These are phyloP conservation scores for Luffa aegyptiaca DNA, from an alignment of 306 rosid genomes.

Conservation along the genomic window DNA sequence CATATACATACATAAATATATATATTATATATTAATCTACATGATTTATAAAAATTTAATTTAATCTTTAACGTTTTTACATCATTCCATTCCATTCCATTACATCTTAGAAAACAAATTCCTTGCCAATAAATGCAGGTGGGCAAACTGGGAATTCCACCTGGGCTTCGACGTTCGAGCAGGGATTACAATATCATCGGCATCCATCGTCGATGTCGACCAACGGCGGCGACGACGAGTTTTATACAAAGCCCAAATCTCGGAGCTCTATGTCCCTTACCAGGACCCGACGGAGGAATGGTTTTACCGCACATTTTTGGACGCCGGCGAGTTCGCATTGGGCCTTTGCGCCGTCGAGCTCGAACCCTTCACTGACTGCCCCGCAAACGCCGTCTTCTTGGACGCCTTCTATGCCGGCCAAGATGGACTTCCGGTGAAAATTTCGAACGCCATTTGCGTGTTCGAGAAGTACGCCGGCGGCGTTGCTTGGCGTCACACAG, in stretches of 20 bases:
- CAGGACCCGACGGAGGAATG: conserved; percentile 55
- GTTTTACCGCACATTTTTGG: conserved; percentile 39
- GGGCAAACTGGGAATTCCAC: conserved; percentile 47
- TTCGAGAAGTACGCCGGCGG: conserved; percentile 41
- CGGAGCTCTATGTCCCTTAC: conserved; percentile 48
- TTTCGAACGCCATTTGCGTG: conserved; percentile 37
- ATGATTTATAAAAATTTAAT: no score
- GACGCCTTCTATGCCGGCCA: conserved; percentile 27
- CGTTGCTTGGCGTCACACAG: conserved; percentile 61
- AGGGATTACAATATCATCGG: conserved; percentile 41
- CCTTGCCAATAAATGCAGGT: conserved; percentile 14
- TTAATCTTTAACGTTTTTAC: no score
- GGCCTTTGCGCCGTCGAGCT: conserved; percentile 38
- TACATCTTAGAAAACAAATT: no score
- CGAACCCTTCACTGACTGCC: conserved; percentile 37
- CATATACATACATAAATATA: no score
- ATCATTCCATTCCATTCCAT: no score
- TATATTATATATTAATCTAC: no score
- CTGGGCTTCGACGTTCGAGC: conserved; percentile 30
- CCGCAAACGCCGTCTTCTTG: conserved; percentile 41
- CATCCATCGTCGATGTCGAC: conserved; percentile 38
- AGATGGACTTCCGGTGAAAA: conserved; percentile 33
- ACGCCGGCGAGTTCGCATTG: conserved; percentile 39
- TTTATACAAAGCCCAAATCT: conserved; percentile 39
- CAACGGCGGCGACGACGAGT: conserved; percentile 28